phyloP scores from a whole-genome alignment of 495 filamentous ascomycete species.

The Penicillium dipodomyicola region DNA sequence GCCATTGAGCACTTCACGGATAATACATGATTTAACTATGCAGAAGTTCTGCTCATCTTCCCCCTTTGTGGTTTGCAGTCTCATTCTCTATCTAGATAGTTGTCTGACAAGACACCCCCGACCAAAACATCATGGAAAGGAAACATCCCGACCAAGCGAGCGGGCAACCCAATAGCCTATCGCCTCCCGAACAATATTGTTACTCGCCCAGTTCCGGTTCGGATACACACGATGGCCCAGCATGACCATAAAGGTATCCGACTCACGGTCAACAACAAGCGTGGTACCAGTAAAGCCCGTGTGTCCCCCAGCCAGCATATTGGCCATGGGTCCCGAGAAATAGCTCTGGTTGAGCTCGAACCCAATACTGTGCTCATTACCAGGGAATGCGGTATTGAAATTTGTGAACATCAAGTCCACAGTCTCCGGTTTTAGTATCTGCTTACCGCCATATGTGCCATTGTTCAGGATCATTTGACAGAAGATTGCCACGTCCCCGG shows the following conservation, averaged over 20 bases:
- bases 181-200: constrained; percentile 27
- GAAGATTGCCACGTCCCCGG: constrained; percentile 22
- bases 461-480: constrained; percentile 36
- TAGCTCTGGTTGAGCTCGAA: constrained; percentile 32
- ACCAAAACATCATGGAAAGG: constrained; percentile 11
- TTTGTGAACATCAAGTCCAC: constrained; percentile 30
- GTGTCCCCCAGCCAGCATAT: constrained; percentile 24
- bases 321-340: constrained; percentile 28
- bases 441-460: constrained; percentile 25
- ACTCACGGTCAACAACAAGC: constrained; percentile 23
- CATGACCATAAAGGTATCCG: constrained; percentile 25
- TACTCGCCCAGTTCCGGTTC: constrained; percentile 27
- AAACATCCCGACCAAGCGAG: constrained; percentile 22
- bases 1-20: background rate
- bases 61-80: background rate
- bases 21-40: background rate
- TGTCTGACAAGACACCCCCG: background rate
- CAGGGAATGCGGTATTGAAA: constrained; percentile 27
- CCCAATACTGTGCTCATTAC: constrained; percentile 24
- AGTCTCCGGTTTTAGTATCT: constrained; percentile 19
- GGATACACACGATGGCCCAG: constrained; percentile 27
- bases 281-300: constrained; percentile 30
- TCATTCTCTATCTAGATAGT: no score
- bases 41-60: background rate
- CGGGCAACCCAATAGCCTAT: constrained; percentile 29